Conservation (phyloP, 2,329 filamentous ascomycete species). For the Ophiocordyceps sinensis region DNA sequence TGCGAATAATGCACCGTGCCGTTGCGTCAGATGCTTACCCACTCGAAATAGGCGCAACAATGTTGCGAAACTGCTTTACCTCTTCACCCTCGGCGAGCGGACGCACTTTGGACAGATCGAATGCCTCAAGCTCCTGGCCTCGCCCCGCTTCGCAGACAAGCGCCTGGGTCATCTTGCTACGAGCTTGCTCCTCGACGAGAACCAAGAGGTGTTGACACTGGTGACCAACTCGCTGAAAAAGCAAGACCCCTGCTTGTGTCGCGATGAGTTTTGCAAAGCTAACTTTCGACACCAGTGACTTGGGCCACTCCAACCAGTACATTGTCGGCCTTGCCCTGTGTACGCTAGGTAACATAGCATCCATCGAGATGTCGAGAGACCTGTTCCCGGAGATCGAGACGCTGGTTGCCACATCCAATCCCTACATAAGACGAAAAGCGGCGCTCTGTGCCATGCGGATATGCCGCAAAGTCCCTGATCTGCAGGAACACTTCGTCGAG, state of each 20-base stretch:
- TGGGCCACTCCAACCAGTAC: constrained; percentile 96
- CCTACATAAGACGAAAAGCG: constrained; percentile 95
- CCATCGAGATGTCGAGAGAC: constrained; percentile 95
- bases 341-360: constrained; percentile 94
- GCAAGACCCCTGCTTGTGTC: constrained; percentile 31
- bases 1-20: background rate
- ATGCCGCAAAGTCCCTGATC: constrained; percentile 91
- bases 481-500: constrained; percentile 94
- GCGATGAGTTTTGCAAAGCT: background rate
- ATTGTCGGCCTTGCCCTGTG: constrained; percentile 93
- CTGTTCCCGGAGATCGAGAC: constrained; percentile 92
- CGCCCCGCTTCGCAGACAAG: constrained; percentile 95
- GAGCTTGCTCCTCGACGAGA: constrained; percentile 91
- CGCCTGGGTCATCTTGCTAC: constrained; percentile 89
- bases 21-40: background rate
- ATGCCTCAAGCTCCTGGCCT: constrained; percentile 93
- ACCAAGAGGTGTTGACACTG: constrained; percentile 91
- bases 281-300: constrained; percentile 46
- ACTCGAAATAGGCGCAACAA: constrained; percentile 66
- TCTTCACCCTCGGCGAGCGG: constrained; percentile 92
- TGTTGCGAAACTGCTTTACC: constrained; percentile 93
- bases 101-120: constrained; percentile 99
- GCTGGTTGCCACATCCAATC: constrained; percentile 82
- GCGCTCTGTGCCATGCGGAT: constrained; percentile 98
- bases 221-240: constrained; percentile 98